Base-by-base conservation (phyloP, 2,329 filamentous ascomycete species). In the Metarhizium humberi region DNA sequence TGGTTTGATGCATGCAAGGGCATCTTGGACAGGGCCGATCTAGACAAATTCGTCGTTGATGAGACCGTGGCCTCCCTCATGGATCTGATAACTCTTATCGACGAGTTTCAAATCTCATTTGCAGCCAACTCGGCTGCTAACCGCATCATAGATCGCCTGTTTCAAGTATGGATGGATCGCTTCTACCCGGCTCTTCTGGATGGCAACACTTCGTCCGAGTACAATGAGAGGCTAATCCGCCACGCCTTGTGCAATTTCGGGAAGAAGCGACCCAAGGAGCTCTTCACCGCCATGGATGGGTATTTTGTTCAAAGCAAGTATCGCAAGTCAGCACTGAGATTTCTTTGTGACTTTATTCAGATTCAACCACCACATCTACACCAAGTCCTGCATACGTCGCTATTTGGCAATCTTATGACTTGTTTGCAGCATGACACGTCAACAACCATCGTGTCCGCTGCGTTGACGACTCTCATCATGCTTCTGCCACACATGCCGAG, bases 361-460 rank as follows among this genome's bases (percentile, higher is more conserved):
- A 80, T 83, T 56, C 86, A 90, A 60, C 87, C 88, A n/a, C 88
- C 89, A 4, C 89, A 92, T 69, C 75, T 94, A 2, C 82, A 94
- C 64, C 77, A 85, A 46, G 81, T 91, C 40, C 71, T 88, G 5
- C 79, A 90, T 60, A 92, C 88, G 1, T 79, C 84, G 0, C 74
- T 94, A 1, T 86, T 94, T 60, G 78, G 80, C 56, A 83, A 87
- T 65, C 73, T 94, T 20, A 73, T 92, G 53, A 83, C 81, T 63
- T 92, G 87, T 59, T 75, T 94, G 2, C 86, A 90, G 69, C 81
- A 81, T 54, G 89, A 94, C 67, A 88, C 86, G 1, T 92, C 88
- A 0, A 89, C 87, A 0, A 85, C 86, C 0, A 82, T 87, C 3
- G 78, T 92, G n/a, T 88, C 88, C 1, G 74, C 90, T 47, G 87